phyloP scores from a whole-genome alignment of 2,329 filamentous ascomycete genomes.

The Pestalotiopsis sp. region DNA sequence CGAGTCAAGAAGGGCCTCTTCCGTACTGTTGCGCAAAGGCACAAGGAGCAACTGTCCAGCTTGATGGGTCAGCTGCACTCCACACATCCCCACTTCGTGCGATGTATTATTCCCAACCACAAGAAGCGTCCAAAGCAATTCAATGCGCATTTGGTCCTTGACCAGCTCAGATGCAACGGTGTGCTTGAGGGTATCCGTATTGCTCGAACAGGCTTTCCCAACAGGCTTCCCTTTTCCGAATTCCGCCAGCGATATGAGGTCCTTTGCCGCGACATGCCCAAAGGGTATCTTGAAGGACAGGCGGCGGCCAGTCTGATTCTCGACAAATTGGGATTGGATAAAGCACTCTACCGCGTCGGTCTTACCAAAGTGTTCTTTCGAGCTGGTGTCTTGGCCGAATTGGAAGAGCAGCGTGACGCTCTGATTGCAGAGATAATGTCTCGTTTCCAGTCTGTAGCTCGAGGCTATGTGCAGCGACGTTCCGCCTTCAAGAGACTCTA shows the following conservation, averaged over 20 bases:
- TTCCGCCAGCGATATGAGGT: slow-evolving; percentile 97
- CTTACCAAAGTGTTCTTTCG: slow-evolving; percentile 98
- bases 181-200: slow-evolving; percentile 98
- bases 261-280: slow-evolving; percentile 83
- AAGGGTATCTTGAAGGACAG: slow-evolving; percentile 88
- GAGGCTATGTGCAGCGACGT: slow-evolving; percentile 85
- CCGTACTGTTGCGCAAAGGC: slow-evolving; percentile 91
- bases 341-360: slow-evolving; percentile 85
- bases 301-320: slow-evolving; percentile 82
- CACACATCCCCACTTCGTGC: slow-evolving; percentile 96
- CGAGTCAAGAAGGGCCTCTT: slow-evolving; percentile 97
- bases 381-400: slow-evolving; percentile 89
- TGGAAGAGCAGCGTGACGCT: slow-evolving; percentile 92
- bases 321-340: slow-evolving; percentile 83
- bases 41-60: slow-evolving; percentile 98
- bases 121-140: slow-evolving; percentile 96
- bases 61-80: slow-evolving; percentile 93
- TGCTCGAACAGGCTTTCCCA: slow-evolving; percentile 94
- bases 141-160: slow-evolving; percentile 86
- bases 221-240: slow-evolving; percentile 86
- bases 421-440: slow-evolving; percentile 94
- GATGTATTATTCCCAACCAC: slow-evolving; percentile 96
- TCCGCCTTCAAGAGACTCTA: slow-evolving; percentile 93
- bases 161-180: slow-evolving; percentile 98
- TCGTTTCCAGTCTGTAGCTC: slow-evolving; percentile 86